A percentile compares a stretch with the other conserved stretches of the same genome.
Conservation (phyloP, 495 filamentous ascomycete genomes). For the Schizothecium vesticola region DNA sequence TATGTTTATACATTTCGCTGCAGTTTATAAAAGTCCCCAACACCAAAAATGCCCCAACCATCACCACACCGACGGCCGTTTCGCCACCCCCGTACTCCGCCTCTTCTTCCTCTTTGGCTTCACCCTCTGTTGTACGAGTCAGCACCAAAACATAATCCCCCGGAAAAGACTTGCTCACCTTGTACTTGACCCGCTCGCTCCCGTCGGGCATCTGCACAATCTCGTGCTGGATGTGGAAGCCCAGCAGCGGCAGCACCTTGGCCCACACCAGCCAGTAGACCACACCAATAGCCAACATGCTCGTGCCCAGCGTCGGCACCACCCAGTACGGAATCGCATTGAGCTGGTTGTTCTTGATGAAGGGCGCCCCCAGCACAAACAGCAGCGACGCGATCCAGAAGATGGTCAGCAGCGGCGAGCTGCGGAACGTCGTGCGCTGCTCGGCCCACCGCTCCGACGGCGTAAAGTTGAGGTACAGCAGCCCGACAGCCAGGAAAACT, state of each 20-base stretch:
- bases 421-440: constrained; percentile 34
- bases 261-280: constrained; percentile 45
- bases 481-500: constrained; percentile 50
- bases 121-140: constrained; percentile 17
- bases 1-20: neutral
- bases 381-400: constrained; percentile 43
- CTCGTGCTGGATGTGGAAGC: constrained; percentile 37
- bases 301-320: constrained; percentile 42
- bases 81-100: constrained; percentile 9
- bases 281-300: constrained; percentile 36
- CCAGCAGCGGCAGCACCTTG: constrained; percentile 36
- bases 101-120: constrained; percentile 27
- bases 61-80: constrained; percentile 23
- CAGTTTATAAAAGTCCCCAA: neutral
- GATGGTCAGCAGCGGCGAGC: constrained; percentile 36
- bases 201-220: constrained; percentile 36
- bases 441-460: constrained; percentile 33
- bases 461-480: constrained; percentile 36
- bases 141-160: neutral
- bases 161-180: constrained; percentile 15
- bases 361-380: constrained; percentile 39
- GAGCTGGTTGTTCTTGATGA: constrained; percentile 36
- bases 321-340: constrained; percentile 35
- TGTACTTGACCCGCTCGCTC: constrained; percentile 36
- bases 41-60: neutral